Evolutionary conservation across 129 eudicot species (phyloP).

Genomic region (Centaurea solstitialis): DNA sequence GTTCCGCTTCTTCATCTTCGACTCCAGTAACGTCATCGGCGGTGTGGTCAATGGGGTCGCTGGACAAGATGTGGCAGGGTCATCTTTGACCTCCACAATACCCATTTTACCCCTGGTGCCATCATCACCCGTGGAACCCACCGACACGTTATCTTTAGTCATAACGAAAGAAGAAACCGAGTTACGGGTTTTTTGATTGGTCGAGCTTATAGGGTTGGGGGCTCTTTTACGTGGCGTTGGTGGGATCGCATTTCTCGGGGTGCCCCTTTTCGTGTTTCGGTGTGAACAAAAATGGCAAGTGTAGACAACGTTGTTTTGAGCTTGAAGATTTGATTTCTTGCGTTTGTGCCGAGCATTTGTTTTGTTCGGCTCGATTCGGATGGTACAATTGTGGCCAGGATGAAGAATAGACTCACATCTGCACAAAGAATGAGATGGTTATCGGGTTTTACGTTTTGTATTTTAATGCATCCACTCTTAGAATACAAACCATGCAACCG

Average conservation of each 20-base stretch:
- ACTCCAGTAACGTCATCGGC: constrained; percentile 56
- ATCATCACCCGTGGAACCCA: constrained; percentile 4
- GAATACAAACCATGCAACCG: too few species aligned
- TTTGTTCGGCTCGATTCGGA: constrained; percentile 64
- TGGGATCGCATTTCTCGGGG: constrained; percentile 56
- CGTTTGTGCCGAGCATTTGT: constrained; percentile 33
- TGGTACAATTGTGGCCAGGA: constrained; percentile 77
- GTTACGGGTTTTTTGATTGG: neutral
- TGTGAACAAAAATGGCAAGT: constrained; percentile 82
- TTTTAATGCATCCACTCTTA: too few species aligned
- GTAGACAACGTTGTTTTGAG: constrained; percentile 69
- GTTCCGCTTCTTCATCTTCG: constrained; percentile 59
- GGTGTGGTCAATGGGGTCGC: constrained; percentile 43
- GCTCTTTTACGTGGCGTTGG: constrained; percentile 29
- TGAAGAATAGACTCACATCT: constrained; percentile 91
- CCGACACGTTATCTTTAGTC: neutral
- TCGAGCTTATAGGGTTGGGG: constrained; percentile 2
- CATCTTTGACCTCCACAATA: constrained; percentile 14
- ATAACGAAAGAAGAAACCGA: constrained; percentile 8
- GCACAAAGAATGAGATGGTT: too few species aligned
- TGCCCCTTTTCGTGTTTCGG: constrained; percentile 68
- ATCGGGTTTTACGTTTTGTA: too few species aligned
- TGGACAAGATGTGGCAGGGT: constrained; percentile 22
- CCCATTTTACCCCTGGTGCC: neutral
- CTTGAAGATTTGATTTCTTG: constrained; percentile 34